phyloP scores from a whole-genome alignment of 2,329 filamentous ascomycete species.

The Arachnomyces sp. region DNA sequence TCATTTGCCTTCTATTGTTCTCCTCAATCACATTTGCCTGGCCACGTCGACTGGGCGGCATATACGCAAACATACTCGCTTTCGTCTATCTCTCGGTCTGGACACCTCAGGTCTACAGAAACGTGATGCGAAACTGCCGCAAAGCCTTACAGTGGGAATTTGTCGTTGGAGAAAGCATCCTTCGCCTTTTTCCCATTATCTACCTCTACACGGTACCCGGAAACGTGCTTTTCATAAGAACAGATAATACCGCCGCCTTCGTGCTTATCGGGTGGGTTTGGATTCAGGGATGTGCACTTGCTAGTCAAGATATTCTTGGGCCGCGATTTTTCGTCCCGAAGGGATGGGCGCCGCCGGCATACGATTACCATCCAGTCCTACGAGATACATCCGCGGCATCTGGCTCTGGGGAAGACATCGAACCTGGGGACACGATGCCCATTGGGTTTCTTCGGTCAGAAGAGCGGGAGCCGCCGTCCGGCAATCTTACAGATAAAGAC shows the following conservation, averaged over 20 bases:
- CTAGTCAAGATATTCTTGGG: constrained; percentile 74
- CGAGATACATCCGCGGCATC: constrained; percentile 36
- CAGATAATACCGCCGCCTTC: constrained; percentile 59
- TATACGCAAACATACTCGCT: constrained; percentile 56
- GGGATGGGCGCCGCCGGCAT: constrained; percentile 57
- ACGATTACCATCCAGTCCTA: constrained; percentile 91
- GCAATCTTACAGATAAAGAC: constrained; percentile 33
- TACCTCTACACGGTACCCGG: constrained; percentile 75
- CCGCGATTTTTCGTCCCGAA: constrained; percentile 77
- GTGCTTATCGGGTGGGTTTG: constrained; percentile 72
- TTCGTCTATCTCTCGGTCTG: constrained; percentile 83
- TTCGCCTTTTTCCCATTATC: constrained; percentile 70
- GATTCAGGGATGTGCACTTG: constrained; percentile 74
- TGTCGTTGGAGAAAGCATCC: constrained; percentile 70
- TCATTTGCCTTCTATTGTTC: constrained; percentile 51
- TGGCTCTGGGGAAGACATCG: constrained; percentile 61
- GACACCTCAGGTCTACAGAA: constrained; percentile 86
- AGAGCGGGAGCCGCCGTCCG: constrained; percentile 30
- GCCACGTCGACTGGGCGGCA: constrained; percentile 44
- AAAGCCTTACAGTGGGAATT: constrained; percentile 89
- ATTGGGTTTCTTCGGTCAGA: constrained; percentile 60
- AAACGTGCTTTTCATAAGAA: constrained; percentile 73
- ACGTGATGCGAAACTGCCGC: constrained; percentile 82
- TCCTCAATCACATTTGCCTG: constrained; percentile 54
- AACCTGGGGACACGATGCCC: constrained; percentile 67